Percentiles rank a stretch among this genome's conserved stretches.
Conservation (phyloP, 2,329 filamentous ascomycete genomes). For the Juglanconis sp. region DNA sequence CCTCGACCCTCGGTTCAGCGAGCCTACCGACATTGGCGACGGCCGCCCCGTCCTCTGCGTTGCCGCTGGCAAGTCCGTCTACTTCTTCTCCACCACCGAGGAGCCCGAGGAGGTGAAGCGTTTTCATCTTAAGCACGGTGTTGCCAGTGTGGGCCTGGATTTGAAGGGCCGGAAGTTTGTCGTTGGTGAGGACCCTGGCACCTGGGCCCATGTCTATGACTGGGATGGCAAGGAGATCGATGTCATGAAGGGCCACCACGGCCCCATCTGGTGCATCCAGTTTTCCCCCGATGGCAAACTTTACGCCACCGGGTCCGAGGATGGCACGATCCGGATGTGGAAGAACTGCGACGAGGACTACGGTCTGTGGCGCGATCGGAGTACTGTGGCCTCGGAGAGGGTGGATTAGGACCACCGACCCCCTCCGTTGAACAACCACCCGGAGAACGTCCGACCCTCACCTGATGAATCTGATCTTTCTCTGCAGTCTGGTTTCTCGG, state of each 20-base stretch:
- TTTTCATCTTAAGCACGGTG: slow-evolving; percentile 75
- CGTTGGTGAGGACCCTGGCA: slow-evolving; percentile 86
- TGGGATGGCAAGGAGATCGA: slow-evolving; percentile 84
- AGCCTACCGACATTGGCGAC: slow-evolving; percentile 60
- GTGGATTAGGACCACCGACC: slow-evolving; percentile 19
- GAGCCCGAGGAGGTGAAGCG: slow-evolving; percentile 75
- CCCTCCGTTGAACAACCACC: slow-evolving; percentile 10
- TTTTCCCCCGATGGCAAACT: slow-evolving; percentile 95
- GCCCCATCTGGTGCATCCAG: slow-evolving; percentile 91
- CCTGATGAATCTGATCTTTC: not conserved
- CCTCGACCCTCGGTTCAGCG: slow-evolving; percentile 56
- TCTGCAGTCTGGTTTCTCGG: not conserved
- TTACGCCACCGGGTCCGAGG: slow-evolving; percentile 94
- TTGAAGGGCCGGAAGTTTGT: slow-evolving; percentile 77
- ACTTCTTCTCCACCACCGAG: slow-evolving; percentile 78
- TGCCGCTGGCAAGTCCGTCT: slow-evolving; percentile 88
- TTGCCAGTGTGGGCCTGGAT: slow-evolving; percentile 88
- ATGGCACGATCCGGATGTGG: slow-evolving; percentile 94
- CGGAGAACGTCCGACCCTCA: slow-evolving; percentile 14
- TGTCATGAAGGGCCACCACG: slow-evolving; percentile 94
- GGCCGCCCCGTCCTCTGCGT: slow-evolving; percentile 77
- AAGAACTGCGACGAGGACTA: slow-evolving; percentile 67
- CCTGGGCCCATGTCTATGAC: slow-evolving; percentile 93
- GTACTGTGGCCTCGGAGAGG: slow-evolving; percentile 21
- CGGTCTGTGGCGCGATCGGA: slow-evolving; percentile 59